phyloP scores from a whole-genome alignment of 1,284 basidiomycete genomes.

The Cutaneotrichosporon sp. region DNA sequence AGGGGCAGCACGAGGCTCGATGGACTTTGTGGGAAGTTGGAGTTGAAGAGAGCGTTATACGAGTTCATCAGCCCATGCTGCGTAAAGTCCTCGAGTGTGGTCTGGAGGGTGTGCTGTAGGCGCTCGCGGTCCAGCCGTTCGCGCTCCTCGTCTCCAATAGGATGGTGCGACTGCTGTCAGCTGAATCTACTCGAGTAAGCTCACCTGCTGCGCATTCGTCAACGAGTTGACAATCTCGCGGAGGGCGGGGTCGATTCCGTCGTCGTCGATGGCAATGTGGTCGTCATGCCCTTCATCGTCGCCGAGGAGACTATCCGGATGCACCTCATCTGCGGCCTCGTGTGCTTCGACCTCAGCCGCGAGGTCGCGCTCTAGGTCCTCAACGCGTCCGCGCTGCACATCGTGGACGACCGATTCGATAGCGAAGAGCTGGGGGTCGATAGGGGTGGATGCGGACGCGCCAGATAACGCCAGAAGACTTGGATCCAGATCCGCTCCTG shows the following conservation, averaged over 20 bases:
- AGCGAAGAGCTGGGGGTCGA: constrained; percentile 41
- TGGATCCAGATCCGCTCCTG: constrained; percentile 17
- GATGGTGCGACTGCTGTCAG: constrained; percentile 23
- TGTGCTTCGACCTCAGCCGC: background rate
- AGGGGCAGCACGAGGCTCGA: constrained; percentile 17
- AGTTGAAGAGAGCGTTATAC: constrained; percentile 26
- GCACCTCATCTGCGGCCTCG: background rate
- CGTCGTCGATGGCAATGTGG: constrained; percentile 20
- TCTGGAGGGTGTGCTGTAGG: constrained; percentile 39
- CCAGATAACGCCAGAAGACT: constrained; percentile 15
- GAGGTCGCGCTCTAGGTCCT: constrained; percentile 9
- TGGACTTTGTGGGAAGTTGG: constrained; percentile 25
- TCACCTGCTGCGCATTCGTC: constrained; percentile 47
- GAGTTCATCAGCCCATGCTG: constrained; percentile 19
- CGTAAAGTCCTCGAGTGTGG: constrained; percentile 40
- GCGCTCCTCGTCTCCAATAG: constrained; percentile 33
- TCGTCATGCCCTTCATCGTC: background rate
- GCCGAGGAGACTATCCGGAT: background rate
- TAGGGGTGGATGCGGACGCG: constrained; percentile 17
- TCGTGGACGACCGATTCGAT: constrained; percentile 43
- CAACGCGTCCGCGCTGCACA: constrained; percentile 33
- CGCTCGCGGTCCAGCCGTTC: constrained; percentile 39
- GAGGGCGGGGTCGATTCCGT: constrained; percentile 48
- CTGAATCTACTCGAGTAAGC: background rate
- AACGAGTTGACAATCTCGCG: constrained; percentile 51